A percentile compares a stretch with the other conserved stretches of the same genome.
phyloP scores from a whole-genome alignment of 352 stramenopile genomes.

The Pythium brassicae region DNA sequence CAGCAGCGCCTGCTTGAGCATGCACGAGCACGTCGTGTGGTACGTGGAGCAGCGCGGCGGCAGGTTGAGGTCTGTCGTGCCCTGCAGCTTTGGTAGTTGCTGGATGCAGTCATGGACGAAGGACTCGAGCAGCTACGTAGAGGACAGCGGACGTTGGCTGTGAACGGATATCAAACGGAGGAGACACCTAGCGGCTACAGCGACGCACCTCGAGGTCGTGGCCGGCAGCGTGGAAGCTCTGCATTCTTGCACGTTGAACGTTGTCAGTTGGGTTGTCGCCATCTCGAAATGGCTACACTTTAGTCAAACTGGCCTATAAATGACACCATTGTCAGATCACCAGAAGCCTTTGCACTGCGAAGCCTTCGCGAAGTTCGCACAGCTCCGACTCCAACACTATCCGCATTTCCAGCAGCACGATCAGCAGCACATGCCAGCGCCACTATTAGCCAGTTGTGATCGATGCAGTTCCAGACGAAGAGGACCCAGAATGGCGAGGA shows the following conservation, averaged over 20 bases:
- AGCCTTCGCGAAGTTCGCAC: too few relatives aligned
- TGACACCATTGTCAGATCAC: background rate
- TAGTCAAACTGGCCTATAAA: too few relatives aligned
- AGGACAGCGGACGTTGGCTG: background rate
- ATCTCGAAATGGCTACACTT: too few relatives aligned
- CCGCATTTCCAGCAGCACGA: background rate
- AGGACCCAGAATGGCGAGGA: slow-evolving; percentile 4
- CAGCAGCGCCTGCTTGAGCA: slow-evolving; percentile 44
- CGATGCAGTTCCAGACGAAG: background rate
- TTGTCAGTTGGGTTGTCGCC: too few relatives aligned
- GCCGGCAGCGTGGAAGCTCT: slow-evolving; percentile 35
- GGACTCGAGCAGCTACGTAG: slow-evolving; percentile 38
- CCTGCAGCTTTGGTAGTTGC: slow-evolving; percentile 37
- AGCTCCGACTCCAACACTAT: background rate
- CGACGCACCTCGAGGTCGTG: slow-evolving; percentile 39
- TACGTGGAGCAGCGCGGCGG: slow-evolving; percentile 38
- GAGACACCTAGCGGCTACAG: background rate
- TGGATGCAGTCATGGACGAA: slow-evolving; percentile 52
- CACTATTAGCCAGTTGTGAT: background rate
- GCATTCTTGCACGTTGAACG: too few relatives aligned
- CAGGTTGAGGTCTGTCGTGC: slow-evolving; percentile 20
- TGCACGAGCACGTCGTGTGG: slow-evolving; percentile 42
- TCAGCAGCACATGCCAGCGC: background rate
- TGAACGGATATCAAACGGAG: background rate
- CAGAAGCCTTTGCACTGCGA: background rate